Evolutionary conservation across 106 monocot genomes (phyloP), one percentile per base, ranked within the genome.

Genomic region (Dendrobium catenatum): DNA sequence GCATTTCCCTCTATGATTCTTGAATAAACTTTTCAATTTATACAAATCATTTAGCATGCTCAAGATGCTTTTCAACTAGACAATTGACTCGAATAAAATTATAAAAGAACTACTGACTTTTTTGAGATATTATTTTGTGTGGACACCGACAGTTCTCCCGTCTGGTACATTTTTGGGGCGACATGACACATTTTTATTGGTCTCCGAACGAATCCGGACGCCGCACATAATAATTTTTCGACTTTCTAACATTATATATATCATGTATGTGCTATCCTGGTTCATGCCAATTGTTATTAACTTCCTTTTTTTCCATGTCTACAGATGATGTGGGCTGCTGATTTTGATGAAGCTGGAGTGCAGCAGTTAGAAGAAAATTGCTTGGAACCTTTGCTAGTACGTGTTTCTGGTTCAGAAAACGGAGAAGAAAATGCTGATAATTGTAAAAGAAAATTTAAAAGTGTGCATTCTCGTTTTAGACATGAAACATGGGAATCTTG

Each of bases 271-370:
- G 70, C 70, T 37, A 3, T 15, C 16, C 11, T 70, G 33, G 13
- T 33, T 37, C 10, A 70, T 70, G 37, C 37, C 16, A 37, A 48
- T 42, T 77, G 27, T 26, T 37, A 7, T 76, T 40, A 56, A 1
- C 67, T 64, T 80, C 19, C 6, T 54, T 61, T 43, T 37, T 78
- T 77, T 27, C 75, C 22, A 74, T 58, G 76, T 72, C 72, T 83
- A 42, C 84, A 99, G 99, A 99, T 99, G 99, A 99, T 95, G 95
- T 99, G 99, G 99, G 99, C 99, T 68, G 93, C 99, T 84, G 99
- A 99, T 90, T 95, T 91, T 91, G 93, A 93, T 85, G 99, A 99
- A 86, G 87, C 85, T 77, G 54, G 87, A 22, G 67, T 83, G 73
- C 85, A 68, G 48, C 81, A 82, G 59, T 90, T 95, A 51, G 87